Base-by-base conservation (phyloP, 108 stramenopile species). In the Pseudonitzschia multiseries region DNA sequence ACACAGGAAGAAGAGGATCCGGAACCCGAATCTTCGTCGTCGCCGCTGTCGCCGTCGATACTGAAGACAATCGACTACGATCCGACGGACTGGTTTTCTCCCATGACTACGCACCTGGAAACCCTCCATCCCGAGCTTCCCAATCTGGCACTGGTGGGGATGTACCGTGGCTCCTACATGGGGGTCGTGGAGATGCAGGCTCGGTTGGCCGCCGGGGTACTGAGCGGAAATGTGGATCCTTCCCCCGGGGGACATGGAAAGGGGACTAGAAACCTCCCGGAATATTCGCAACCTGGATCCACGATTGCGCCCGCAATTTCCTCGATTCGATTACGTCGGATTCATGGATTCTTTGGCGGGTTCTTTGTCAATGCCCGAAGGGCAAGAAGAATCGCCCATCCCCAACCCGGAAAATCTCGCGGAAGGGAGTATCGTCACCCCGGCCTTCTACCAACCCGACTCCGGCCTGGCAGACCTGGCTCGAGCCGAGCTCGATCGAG, bases 121-220 rank as follows among this genome's bases (percentile, higher is more conserved):
- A 81, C 74, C 14, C 44, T 85, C 24, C 86, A 85, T 83, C 86
- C 88, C 26, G 66, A 77, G 14, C 57, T 89, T 28, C 84, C 88
- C 33, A 71, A 82, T 60, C 54, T 89, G 22, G 86, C 74, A 52
- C 87, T 89, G 67, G 81, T 81, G 60, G 88, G 88, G 20, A 85
- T 89, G 82, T 89, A 89, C 67, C 75, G 86, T 68, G 88, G 88
- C 14, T 84, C 88, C 3, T 89, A 89, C 65, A 80, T 89, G 79
- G 88, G 86, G 14, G 68, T 84, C 5, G 78, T 89, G 78, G 88
- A 89, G 54, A 70, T 89, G 46, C 88, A 89, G 71, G 88, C 86
- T 18, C 73, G 73, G 43, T 62, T 87, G 40, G 84, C 81, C 20
- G 88, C 86, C 22, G 65, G 65, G 44, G 59, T 69, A 29, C 44